These are phyloP conservation scores for Syzygium aqueum DNA, from an alignment of 345 rosid species.

Conservation along the genomic window DNA sequence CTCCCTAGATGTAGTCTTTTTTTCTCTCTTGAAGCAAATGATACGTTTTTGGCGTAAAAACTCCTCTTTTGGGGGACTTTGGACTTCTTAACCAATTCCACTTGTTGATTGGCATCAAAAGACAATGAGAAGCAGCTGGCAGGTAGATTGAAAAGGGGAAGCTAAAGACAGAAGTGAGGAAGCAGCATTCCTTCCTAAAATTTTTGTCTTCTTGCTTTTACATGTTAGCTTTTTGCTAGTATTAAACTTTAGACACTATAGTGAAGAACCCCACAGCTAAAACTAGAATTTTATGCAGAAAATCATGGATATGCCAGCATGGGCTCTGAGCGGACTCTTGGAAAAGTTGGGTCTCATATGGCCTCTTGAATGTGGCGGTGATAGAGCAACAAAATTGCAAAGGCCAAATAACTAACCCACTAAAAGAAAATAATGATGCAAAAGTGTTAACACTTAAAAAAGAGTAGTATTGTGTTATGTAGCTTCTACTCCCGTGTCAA, in stretches of 20 bases:
- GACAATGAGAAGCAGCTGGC: neutral
- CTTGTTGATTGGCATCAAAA: neutral
- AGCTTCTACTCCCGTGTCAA: neutral
- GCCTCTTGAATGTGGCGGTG: neutral
- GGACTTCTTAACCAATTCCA: neutral
- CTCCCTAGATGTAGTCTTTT: neutral
- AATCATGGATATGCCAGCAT: neutral
- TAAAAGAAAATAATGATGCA: neutral
- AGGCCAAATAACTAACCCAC: neutral
- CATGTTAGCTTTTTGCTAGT: neutral
- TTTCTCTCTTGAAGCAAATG: neutral
- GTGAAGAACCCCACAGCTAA: neutral
- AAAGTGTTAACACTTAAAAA: neutral
- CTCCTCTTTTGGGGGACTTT: neutral
- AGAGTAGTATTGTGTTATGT: neutral
- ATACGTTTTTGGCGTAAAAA: neutral
- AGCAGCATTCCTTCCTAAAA: neutral
- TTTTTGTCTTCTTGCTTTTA: neutral
- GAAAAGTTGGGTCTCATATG: neutral
- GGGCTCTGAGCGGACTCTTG: neutral
- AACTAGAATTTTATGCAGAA: neutral
- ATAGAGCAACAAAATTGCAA: neutral
- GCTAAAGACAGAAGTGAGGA: neutral
- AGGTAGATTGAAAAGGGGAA: neutral
- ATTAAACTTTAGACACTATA: neutral